Conservation (phyloP, 805 yeast species). For the Saccharomycopsis microspora region DNA sequence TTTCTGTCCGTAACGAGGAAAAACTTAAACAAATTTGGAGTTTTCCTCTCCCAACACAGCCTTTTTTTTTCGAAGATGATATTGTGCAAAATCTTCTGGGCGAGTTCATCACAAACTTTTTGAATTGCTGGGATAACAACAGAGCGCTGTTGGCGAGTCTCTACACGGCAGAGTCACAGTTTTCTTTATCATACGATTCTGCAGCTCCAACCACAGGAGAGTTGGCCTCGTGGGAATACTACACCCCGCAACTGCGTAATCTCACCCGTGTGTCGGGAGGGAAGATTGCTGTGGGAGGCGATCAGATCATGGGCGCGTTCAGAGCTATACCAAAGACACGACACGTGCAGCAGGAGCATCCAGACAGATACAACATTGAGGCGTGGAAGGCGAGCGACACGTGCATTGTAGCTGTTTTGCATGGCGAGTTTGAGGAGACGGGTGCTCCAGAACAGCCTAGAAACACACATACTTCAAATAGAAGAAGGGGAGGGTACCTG, state of each 20-base stretch:
- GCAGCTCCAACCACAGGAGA: conserved; percentile 37
- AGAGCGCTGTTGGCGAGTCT: conserved; percentile 58
- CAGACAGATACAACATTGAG: conserved; percentile 66
- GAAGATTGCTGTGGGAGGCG: conserved; percentile 58
- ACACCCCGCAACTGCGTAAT: conserved; percentile 68
- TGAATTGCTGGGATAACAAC: conserved; percentile 71
- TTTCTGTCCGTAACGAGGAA: conserved; percentile 61
- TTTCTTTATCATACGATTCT: conserved; percentile 70
- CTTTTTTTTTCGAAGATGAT: conserved; percentile 72
- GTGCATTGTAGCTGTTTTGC: conserved; percentile 70
- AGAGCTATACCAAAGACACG: conserved; percentile 64
- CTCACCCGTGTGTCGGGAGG: conserved; percentile 42
- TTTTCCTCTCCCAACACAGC: conserved; percentile 44
- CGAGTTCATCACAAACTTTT: conserved; percentile 65
- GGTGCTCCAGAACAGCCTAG: conserved; percentile 36
- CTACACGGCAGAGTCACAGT: conserved; percentile 76
- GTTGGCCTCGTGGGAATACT: conserved; percentile 43
- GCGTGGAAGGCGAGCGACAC: conserved; percentile 46
- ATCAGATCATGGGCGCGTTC: conserved; percentile 50
- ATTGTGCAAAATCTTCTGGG: conserved; percentile 62
- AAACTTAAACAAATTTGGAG: conserved; percentile 39
- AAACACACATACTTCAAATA: conserved; percentile 7
- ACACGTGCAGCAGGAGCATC: conserved; percentile 55
- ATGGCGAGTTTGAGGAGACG: conserved; percentile 74
- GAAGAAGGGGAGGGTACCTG: conserved; percentile 17